Conservation (phyloP, 179 eudicot species). For the Spinacia oleracea region DNA sequence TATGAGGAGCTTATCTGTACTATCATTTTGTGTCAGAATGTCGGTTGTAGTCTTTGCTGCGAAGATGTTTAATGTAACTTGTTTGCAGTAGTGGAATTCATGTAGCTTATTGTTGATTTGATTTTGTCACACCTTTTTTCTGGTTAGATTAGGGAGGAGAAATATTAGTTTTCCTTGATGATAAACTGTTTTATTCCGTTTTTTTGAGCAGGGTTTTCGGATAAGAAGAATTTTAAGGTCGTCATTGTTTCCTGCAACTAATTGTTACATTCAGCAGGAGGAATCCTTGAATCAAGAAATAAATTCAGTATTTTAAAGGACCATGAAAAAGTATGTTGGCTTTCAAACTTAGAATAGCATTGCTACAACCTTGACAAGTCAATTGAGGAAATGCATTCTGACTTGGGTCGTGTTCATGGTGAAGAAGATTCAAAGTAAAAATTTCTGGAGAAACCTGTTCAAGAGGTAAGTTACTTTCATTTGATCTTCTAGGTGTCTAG, state of each 20-base stretch:
- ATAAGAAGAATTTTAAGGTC: slow-evolving; percentile 81
- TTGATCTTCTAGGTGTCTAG: slow-evolving; percentile 4
- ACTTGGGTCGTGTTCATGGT: slow-evolving; percentile 71
- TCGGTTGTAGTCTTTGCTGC: background rate
- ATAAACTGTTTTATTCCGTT: background rate
- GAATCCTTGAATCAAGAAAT: slow-evolving; percentile 71
- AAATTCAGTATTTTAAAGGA: slow-evolving; percentile 62
- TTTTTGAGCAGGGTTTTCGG: slow-evolving; percentile 70
- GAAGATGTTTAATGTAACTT: background rate
- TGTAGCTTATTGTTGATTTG: background rate
- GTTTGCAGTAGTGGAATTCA: background rate
- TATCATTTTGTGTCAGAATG: too few species aligned
- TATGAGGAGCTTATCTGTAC: background rate
- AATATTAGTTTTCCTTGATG: background rate
- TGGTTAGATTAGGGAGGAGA: background rate
- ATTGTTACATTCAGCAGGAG: slow-evolving; percentile 54
- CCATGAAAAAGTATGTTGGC: slow-evolving; percentile 81
- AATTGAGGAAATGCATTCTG: slow-evolving; percentile 91
- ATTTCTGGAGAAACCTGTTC: slow-evolving; percentile 85
- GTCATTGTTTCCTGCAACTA: slow-evolving; percentile 57
- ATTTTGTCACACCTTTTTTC: background rate
- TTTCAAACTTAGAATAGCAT: slow-evolving; percentile 88
- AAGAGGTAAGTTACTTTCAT: slow-evolving; percentile 63
- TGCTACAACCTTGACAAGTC: slow-evolving; percentile 94
- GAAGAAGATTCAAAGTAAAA: slow-evolving; percentile 81